Percentiles rank a stretch among this genome's conserved stretches.
Evolutionary conservation across 2,329 filamentous ascomycete species (phyloP).

Genomic region (Chalara sp.): DNA sequence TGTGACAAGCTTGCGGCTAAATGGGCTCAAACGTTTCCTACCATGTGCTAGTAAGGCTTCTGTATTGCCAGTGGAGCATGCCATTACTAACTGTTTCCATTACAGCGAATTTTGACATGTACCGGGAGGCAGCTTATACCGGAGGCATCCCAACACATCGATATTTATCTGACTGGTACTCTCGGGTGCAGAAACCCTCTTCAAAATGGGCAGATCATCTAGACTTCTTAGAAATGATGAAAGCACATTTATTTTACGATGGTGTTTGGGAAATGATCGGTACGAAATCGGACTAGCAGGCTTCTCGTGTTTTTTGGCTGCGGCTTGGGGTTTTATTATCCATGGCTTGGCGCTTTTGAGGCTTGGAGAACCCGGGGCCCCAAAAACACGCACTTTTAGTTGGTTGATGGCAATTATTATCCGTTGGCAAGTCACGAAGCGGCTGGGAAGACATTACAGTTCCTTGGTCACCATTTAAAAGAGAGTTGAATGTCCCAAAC

Average conservation of each 20-base stretch:
- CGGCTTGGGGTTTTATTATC: constrained; percentile 4
- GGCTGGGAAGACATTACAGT: constrained; percentile 15
- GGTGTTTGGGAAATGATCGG: not conserved
- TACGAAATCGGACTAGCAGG: not conserved
- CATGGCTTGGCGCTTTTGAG: constrained; percentile 7
- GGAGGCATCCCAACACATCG: constrained; percentile 3
- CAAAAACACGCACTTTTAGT: constrained; percentile 1
- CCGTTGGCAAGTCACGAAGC: constrained; percentile 35
- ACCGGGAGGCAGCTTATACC: constrained; percentile 3
- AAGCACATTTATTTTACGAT: not conserved
- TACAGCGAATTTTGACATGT: constrained; percentile 3
- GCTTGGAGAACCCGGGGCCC: not conserved
- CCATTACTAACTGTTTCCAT: not conserved
- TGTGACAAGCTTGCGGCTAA: constrained; percentile 8
- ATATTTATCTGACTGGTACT: constrained; percentile 2
- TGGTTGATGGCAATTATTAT: constrained; percentile 3
- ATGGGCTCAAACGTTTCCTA: constrained; percentile 7
- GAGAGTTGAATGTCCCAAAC: constrained; percentile 10
- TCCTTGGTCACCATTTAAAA: constrained; percentile 39
- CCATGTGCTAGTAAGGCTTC: constrained; percentile 4
- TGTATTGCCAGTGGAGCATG: not conserved
- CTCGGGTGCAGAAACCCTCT: constrained; percentile 2
- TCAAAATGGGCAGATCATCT: constrained; percentile 2
- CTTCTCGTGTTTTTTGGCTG: constrained; percentile 5
- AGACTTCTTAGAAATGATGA: not conserved